phyloP scores from a whole-genome alignment of 768 basidiomycete genomes.

The Psilocybe azurescens region DNA sequence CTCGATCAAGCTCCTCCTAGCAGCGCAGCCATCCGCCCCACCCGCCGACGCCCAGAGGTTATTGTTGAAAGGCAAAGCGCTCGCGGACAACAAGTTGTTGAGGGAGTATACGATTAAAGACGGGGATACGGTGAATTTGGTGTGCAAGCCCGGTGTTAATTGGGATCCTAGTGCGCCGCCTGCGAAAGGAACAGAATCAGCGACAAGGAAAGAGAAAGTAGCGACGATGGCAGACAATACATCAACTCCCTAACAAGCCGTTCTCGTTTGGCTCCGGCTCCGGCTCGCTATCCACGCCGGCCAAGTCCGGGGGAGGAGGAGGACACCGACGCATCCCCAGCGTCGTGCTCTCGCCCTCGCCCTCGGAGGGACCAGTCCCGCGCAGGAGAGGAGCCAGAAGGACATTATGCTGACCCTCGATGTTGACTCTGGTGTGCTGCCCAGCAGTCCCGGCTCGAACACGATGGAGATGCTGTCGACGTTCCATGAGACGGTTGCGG shows the following conservation, averaged over 20 bases:
- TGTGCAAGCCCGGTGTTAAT: conserved; percentile 79
- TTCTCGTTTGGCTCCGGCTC: conserved; percentile 29
- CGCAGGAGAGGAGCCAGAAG: conserved; percentile 41
- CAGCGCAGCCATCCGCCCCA: conserved; percentile 46
- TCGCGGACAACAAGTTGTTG: conserved; percentile 86
- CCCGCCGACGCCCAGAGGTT: conserved; percentile 83
- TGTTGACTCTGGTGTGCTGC: conserved; percentile 33
- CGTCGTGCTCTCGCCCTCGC: conserved; percentile 80
- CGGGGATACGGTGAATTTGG: conserved; percentile 84
- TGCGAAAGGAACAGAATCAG: conserved; percentile 25
- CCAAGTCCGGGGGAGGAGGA: conserved; percentile 31
- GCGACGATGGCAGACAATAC: conserved; percentile 5
- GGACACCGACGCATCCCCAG: conserved; percentile 76
- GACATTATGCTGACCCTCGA: conserved; percentile 78
- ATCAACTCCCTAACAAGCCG: conserved; percentile 27
- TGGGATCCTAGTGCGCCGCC: conserved; percentile 59
- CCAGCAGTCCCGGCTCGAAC: conserved; percentile 43
- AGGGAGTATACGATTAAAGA: conserved; percentile 88
- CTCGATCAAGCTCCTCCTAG: conserved; percentile 78
- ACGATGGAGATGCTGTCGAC: conserved; percentile 53
- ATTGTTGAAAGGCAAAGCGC: conserved; percentile 92
- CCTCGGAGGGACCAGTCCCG: conserved; percentile 46
- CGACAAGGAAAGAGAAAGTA: conserved; percentile 15
- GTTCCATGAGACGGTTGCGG: conserved; percentile 73
- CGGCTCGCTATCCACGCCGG: conserved; percentile 20